Conservation (phyloP, 129 eudicot genomes). For the Tagetes patula region DNA sequence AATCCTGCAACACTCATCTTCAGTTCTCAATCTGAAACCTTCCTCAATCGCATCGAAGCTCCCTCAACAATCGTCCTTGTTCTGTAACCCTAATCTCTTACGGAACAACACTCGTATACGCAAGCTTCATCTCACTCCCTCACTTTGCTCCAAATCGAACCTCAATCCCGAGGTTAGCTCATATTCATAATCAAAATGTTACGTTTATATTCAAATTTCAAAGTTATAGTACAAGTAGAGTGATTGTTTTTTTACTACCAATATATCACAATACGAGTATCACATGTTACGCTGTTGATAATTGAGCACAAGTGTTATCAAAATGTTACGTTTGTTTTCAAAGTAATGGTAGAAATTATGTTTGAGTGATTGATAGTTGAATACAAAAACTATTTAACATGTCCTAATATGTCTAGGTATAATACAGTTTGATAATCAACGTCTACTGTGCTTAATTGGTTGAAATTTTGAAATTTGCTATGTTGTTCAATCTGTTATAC, state of each 20-base stretch:
- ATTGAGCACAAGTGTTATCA: not conserved
- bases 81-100: slow-evolving; percentile 29
- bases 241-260: not conserved
- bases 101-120: slow-evolving; percentile 30
- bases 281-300: not conserved
- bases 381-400: not conserved
- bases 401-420: not conserved
- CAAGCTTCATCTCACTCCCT: slow-evolving; percentile 43
- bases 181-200: not conserved
- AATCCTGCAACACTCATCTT: slow-evolving; percentile 47
- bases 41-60: slow-evolving; percentile 22
- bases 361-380: not conserved
- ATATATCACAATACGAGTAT: not conserved
- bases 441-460: not conserved
- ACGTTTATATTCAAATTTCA: not conserved
- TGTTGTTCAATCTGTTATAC: not conserved
- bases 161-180: slow-evolving; percentile 35
- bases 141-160: slow-evolving; percentile 46
- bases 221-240: too few relatives aligned
- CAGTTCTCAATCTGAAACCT: slow-evolving; percentile 29
- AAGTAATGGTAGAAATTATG: not conserved
- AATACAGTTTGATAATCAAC: not conserved
- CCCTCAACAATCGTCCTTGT: slow-evolving; percentile 19
- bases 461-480: too few relatives aligned
- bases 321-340: not conserved